Evolutionary conservation across 192 early-diverging fungal species (phyloP).

Genomic region (Backusella australiensis): DNA sequence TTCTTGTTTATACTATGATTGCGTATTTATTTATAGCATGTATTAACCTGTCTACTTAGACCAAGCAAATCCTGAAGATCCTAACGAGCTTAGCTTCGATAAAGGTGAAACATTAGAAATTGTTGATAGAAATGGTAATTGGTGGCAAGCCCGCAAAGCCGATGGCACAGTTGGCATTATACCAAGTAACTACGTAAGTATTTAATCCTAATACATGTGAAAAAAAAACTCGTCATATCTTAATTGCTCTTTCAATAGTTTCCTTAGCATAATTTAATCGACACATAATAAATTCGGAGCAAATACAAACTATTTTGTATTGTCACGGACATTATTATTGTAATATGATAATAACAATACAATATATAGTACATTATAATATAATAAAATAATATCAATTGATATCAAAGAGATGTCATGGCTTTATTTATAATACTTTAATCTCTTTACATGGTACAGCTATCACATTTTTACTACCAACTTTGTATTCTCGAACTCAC

Average conservation of each 20-base stretch:
- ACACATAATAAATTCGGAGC: background rate
- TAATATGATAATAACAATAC: background rate
- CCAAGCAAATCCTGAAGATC: conserved; percentile 85
- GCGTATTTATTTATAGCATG: background rate
- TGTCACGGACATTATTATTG: background rate
- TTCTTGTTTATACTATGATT: background rate
- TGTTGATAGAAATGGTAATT: conserved; percentile 91
- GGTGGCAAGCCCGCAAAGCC: conserved; percentile 90
- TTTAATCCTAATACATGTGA: background rate
- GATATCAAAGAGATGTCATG: background rate
- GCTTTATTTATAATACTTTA: background rate
- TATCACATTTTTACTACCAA: too few relatives aligned
- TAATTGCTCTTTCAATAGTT: background rate
- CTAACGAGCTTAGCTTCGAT: conserved; percentile 81
- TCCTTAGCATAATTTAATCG: background rate
- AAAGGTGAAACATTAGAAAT: conserved; percentile 89
- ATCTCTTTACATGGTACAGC: too few relatives aligned
- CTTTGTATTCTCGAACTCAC: too few relatives aligned
- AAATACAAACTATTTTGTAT: background rate
- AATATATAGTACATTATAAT: background rate
- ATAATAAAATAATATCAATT: background rate
- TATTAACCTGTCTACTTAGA: conserved; percentile 40
- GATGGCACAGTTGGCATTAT: conserved; percentile 86
- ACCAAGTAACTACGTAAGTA: conserved; percentile 77
- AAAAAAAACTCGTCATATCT: background rate